Percentiles rank a stretch among this genome's conserved stretches.
These are phyloP conservation scores for Silene vulgaris DNA, from an alignment of 179 eudicot species.

Conservation along the genomic window DNA sequence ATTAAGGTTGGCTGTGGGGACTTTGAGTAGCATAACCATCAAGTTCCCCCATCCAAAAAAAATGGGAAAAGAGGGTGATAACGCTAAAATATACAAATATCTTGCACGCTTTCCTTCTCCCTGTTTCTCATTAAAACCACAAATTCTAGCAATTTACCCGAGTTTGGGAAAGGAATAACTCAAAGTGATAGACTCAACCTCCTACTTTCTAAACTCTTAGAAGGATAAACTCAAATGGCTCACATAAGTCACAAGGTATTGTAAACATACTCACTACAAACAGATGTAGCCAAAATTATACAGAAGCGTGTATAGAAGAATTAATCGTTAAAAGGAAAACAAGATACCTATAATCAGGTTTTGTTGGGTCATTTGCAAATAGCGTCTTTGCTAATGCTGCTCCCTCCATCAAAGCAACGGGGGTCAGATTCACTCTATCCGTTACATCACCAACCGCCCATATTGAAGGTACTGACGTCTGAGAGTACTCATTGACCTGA, in stretches of 20 bases:
- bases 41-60: too few relatives aligned
- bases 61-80: too few relatives aligned
- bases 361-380: conserved; percentile 83
- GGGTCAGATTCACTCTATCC: conserved; percentile 86
- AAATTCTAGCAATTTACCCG: too few relatives aligned
- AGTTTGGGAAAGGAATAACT: too few relatives aligned
- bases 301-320: not conserved
- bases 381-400: conserved; percentile 82
- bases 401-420: conserved; percentile 99
- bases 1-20: too few relatives aligned
- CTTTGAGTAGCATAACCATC: too few relatives aligned
- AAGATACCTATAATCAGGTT: conserved; percentile 76
- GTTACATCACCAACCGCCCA: conserved; percentile 99
- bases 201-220: not conserved
- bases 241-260: not conserved
- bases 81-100: too few relatives aligned
- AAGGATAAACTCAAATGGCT: not conserved
- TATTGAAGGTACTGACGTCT: conserved; percentile 85
- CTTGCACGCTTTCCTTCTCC: too few relatives aligned
- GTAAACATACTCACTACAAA: not conserved
- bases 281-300: not conserved
- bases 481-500: conserved; percentile 86
- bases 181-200: too few relatives aligned
- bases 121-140: too few relatives aligned
- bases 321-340: not conserved